A percentile compares a stretch with the other conserved stretches of the same genome.
These are phyloP conservation scores for Morella rubra DNA, from an alignment of 306 rosid species.

Conservation along the genomic window DNA sequence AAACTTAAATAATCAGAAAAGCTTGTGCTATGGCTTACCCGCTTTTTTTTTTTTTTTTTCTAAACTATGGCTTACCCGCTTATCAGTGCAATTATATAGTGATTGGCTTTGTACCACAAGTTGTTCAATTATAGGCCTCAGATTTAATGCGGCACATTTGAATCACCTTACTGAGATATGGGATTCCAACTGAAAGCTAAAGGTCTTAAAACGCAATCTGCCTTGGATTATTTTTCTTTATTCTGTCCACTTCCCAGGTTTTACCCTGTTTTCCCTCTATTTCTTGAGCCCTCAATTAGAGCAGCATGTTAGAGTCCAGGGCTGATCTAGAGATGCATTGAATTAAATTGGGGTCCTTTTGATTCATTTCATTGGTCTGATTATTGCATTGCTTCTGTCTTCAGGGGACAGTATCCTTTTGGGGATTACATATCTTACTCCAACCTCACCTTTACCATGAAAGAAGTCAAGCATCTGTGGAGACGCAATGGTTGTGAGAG, in stretches of 20 bases:
- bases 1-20: background rate
- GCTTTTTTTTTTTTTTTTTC: too few relatives aligned
- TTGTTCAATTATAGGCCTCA: background rate
- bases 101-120: background rate
- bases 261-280: background rate
- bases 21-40: background rate
- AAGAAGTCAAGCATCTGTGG: slow-evolving; percentile 91
- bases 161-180: background rate
- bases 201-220: background rate
- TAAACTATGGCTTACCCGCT: background rate
- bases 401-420: slow-evolving; percentile 86
- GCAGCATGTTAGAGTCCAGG: background rate
- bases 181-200: background rate
- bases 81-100: background rate
- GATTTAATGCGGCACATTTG: background rate
- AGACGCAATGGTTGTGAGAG: slow-evolving; percentile 72
- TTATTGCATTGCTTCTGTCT: slow-evolving; percentile 31
- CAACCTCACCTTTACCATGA: slow-evolving; percentile 74
- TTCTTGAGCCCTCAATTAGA: background rate
- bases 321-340: background rate
- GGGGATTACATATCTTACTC: slow-evolving; percentile 83
- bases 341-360: background rate
- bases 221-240: background rate
- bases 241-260: background rate
- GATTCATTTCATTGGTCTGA: slow-evolving; percentile 26